phyloP scores from a whole-genome alignment of 768 basidiomycete genomes.

The Russula emetica region DNA sequence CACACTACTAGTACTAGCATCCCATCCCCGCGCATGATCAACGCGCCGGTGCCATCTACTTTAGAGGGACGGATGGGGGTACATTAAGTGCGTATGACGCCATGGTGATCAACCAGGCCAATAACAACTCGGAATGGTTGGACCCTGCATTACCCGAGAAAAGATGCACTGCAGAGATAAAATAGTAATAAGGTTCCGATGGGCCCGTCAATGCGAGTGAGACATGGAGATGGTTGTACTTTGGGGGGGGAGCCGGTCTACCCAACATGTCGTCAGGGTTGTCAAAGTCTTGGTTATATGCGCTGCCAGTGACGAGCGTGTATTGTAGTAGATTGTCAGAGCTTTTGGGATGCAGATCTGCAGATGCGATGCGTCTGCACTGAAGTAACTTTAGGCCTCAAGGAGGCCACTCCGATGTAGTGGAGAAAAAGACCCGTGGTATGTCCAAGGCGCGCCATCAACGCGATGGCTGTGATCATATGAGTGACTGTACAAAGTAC shows the following conservation, averaged over 20 bases:
- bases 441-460: conserved; percentile 1
- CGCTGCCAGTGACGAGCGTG: background rate
- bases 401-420: conserved; percentile 2
- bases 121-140: background rate
- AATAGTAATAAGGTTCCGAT: conserved; percentile 89
- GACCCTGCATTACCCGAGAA: background rate
- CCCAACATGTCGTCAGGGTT: conserved; percentile 51
- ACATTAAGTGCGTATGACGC: conserved; percentile 75
- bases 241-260: conserved; percentile 57
- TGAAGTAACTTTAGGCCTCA: background rate
- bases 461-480: no score
- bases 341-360: background rate
- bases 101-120: conserved; percentile 99
- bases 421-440: background rate
- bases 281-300: conserved; percentile 8
- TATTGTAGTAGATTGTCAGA: background rate
- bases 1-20: conserved; percentile 50
- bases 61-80: conserved; percentile 63
- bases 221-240: conserved; percentile 72
- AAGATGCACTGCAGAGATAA: conserved; percentile 86
- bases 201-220: conserved; percentile 94
- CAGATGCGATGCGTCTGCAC: background rate
- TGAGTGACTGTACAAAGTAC: no score
- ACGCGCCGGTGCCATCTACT: conserved; percentile 83
- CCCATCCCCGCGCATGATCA: conserved; percentile 98